A percentile compares a stretch with the other conserved stretches of the same genome.
These are phyloP conservation scores for Acanthamoeba lugdunensis DNA, from an alignment of 208 protist species.

Conservation along the genomic window DNA sequence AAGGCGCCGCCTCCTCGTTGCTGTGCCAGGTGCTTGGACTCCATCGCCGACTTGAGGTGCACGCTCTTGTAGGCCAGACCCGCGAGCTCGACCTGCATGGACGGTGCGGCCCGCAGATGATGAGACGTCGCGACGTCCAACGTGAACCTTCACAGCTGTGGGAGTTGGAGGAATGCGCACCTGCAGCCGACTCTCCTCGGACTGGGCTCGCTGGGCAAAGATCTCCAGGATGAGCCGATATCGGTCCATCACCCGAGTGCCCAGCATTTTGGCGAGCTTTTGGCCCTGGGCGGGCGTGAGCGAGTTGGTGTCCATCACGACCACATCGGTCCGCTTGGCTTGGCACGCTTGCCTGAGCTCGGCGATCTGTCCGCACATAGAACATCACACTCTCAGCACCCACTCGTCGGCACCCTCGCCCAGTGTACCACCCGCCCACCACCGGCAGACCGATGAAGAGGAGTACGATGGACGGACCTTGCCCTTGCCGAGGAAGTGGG, in stretches of 20 bases:
- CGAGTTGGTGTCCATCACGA: constrained; percentile 35
- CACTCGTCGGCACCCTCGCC: neutral
- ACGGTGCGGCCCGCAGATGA: neutral
- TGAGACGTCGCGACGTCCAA: neutral
- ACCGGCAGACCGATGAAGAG: neutral
- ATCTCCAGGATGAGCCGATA: constrained; percentile 68
- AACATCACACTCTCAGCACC: neutral
- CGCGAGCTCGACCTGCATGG: constrained; percentile 34
- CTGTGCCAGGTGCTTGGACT: constrained; percentile 50
- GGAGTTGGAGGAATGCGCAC: neutral
- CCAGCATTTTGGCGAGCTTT: constrained; percentile 54
- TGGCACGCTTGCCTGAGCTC: constrained; percentile 13
- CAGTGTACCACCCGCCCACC: too few relatives aligned
- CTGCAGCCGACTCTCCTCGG: constrained; percentile 42
- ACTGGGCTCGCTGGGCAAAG: constrained; percentile 35
- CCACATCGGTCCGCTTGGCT: constrained; percentile 6
- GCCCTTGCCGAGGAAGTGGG: constrained; percentile 67
- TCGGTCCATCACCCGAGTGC: constrained; percentile 50
- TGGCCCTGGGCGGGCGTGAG: constrained; percentile 41
- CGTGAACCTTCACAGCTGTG: neutral
- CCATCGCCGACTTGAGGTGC: constrained; percentile 47
- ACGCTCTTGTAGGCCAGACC: constrained; percentile 48
- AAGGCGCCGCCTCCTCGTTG: constrained; percentile 65
- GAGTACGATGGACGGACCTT: neutral
- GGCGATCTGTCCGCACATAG: neutral